Conservation (phyloP, 371 early-diverging fungal genomes). For the Rhizopus sp. region DNA sequence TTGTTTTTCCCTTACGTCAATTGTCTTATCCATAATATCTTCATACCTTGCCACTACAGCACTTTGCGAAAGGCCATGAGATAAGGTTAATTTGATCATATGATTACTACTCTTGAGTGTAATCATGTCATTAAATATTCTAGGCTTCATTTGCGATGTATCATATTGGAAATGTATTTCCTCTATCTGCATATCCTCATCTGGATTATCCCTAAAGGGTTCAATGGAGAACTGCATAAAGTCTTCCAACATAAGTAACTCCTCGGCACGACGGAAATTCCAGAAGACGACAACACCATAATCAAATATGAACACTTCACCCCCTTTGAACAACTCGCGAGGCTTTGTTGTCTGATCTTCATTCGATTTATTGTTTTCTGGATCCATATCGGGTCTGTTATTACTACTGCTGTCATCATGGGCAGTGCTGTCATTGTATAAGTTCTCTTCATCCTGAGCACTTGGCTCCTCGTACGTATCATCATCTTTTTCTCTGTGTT, state of each 20-base stretch:
- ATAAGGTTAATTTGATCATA: constrained; percentile 79
- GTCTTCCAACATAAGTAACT: constrained; percentile 74
- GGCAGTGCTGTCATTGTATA: background rate
- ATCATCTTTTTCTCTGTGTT: constrained; percentile 9
- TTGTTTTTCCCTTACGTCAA: constrained; percentile 43
- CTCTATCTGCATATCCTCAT: constrained; percentile 85
- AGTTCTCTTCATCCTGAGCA: background rate
- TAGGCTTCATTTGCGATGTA: constrained; percentile 50
- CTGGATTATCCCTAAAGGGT: constrained; percentile 49
- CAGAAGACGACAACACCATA: constrained; percentile 96
- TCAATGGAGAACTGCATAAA: constrained; percentile 55
- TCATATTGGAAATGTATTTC: constrained; percentile 93
- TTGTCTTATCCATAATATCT: constrained; percentile 68
- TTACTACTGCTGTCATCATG: no score
- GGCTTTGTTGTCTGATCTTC: constrained; percentile 11
- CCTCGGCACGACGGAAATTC: constrained; percentile 91
- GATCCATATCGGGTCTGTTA: background rate
- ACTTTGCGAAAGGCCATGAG: constrained; percentile 68
- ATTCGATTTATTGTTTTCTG: background rate
- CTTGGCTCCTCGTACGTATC: background rate
- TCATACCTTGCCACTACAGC: constrained; percentile 73
- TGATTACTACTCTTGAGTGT: constrained; percentile 74
- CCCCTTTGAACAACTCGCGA: constrained; percentile 54
- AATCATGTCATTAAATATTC: constrained; percentile 76
- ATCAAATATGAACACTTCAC: constrained; percentile 86